Conservation (phyloP, 2,329 filamentous ascomycete species). For the Aurifilum marmelostoma region DNA sequence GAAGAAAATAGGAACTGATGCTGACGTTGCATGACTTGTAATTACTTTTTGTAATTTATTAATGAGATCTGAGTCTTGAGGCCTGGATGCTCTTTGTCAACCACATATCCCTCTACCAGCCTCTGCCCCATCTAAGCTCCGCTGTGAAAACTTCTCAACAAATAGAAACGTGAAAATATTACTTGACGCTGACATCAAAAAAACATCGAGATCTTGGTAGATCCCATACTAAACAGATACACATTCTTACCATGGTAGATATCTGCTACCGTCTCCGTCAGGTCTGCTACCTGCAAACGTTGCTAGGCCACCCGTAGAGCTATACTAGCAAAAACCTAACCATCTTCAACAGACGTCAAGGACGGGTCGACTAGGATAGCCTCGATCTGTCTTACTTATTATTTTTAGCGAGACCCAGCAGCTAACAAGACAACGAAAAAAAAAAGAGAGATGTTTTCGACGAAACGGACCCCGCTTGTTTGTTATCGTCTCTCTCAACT, state of each 20-base stretch:
- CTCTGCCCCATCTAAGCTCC: background rate
- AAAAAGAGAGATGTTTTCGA: background rate
- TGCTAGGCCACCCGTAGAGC: background rate
- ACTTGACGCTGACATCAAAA: background rate
- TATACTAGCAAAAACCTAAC: background rate
- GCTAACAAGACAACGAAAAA: no score
- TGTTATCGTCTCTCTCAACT: background rate
- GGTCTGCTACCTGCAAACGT: background rate
- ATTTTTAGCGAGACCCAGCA: background rate
- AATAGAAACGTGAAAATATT: background rate
- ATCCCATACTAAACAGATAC: background rate
- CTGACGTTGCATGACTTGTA: slow-evolving; percentile 22
- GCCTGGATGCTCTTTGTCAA: slow-evolving; percentile 18
- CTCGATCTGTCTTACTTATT: background rate
- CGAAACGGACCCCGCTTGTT: background rate
- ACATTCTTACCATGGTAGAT: background rate
- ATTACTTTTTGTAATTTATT: slow-evolving; percentile 17
- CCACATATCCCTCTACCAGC: slow-evolving; percentile 19
- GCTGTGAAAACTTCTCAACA: background rate
- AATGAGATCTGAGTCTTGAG: slow-evolving; percentile 20
- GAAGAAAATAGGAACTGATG: slow-evolving; percentile 7
- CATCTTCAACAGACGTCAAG: background rate
- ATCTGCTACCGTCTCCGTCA: background rate
- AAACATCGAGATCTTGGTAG: background rate
- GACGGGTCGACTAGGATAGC: background rate